Evolutionary conservation across 208 protist genomes (phyloP).

Genomic region (Trypanosoma grayi): DNA sequence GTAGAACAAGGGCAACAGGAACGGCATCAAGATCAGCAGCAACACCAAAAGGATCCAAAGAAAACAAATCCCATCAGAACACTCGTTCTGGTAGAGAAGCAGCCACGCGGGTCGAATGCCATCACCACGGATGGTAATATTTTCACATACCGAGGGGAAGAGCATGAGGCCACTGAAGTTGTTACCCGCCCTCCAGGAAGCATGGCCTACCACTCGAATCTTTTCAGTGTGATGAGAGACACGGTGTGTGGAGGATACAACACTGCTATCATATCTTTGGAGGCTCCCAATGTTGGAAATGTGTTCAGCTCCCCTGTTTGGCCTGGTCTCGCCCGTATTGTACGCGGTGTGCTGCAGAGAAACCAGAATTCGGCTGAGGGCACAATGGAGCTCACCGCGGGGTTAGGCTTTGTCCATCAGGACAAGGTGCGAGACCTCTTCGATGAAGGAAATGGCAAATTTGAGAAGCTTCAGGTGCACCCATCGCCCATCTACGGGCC

Average conservation of each 20-base stretch:
- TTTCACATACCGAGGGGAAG: conserved; percentile 39
- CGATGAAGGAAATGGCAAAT: conserved; percentile 25
- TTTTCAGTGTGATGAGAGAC: conserved; percentile 50
- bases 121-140: conserved; percentile 18
- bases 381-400: conserved; percentile 53
- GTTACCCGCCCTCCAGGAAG: conserved; percentile 35
- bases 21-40: too few species aligned
- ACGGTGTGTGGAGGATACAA: conserved; percentile 65
- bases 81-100: conserved; percentile 61
- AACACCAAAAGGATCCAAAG: conserved; percentile 7
- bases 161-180: conserved; percentile 54
- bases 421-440: conserved; percentile 74
- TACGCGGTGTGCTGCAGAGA: conserved; percentile 46
- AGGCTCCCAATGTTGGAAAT: conserved; percentile 48
- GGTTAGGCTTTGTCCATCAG: conserved; percentile 61
- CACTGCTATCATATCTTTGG: conserved; percentile 57
- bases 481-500: conserved; percentile 81
- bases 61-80: conserved; percentile 56
- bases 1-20: too few species aligned
- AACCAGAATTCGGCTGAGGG: conserved; percentile 29
- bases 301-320: conserved; percentile 70
- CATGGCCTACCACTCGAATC: conserved; percentile 56
- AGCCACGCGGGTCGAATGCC: conserved; percentile 25
- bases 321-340: conserved; percentile 59
- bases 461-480: conserved; percentile 55